Evolutionary conservation across 177 flowering plant species (phyloP), one percentile per base, ranked within the genome.

Genomic region (Vitis hybrid): DNA sequence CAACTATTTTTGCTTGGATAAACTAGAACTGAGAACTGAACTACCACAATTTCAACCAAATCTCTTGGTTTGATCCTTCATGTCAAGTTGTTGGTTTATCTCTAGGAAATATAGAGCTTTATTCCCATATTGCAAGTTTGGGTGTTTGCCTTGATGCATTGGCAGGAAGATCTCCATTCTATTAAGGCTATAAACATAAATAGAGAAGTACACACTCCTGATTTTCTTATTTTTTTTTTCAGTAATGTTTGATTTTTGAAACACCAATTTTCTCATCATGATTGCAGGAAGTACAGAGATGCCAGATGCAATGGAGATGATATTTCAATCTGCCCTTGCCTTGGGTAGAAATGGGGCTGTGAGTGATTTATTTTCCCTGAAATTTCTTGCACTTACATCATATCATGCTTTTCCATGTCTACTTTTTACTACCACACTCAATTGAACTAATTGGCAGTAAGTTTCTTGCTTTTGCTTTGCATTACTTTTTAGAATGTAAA

Each of bases 271-370:
- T 61, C 1, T 51, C 27, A 15, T 67, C 61, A 63, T 76, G 52
- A 63, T 84, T 74, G 71, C 85, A 96, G 99, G 95, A 72, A 81
- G 76, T 69, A 72, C 72, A 35, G 94, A 91, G 75, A 89, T 96
- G 93, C 99, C 99, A 15, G 98, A 96, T 79, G 95, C 99, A 63
- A 86, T 93, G 94, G 99, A 96, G 83, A 79, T 80, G 21, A 91
- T 93, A 80, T 96, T 85, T 79, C 97, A 92, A 73, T 86, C 91
- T 71, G 97, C 99, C 61, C 90, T 96, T 66, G 81, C 87, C 55
- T 70, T 90, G 10, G 99, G 98, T 48, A 86, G 90, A 82, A 66
- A 67, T 80, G 99, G 94, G 46, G 99, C 93, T 27, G 99, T 94
- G 66, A 89, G 99, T 86, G 0, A 62, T 71, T 64, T 66, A 60